A percentile compares a stretch with the other conserved stretches of the same genome.
Evolutionary conservation across 163 green algal genomes (phyloP).

Genomic region (Scenedesmus sp.): DNA sequence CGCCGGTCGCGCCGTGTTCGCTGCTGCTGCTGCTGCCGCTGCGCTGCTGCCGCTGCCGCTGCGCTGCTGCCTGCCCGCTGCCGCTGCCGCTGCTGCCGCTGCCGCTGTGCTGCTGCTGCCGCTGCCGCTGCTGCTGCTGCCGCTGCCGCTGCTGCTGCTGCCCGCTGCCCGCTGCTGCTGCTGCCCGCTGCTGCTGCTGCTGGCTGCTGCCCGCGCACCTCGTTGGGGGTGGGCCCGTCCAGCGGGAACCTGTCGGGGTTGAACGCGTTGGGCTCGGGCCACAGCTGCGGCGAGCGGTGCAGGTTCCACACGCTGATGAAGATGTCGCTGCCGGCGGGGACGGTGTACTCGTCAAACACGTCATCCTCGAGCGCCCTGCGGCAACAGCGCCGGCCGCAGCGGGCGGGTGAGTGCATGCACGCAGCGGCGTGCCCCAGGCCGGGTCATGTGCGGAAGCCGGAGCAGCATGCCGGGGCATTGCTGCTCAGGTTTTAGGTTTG

Average conservation of each 20-base stretch:
- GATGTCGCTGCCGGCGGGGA: conserved; percentile 87
- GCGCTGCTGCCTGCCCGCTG: background rate
- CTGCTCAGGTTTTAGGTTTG: background rate
- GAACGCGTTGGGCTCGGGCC: conserved; percentile 89
- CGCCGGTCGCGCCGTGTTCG: no score
- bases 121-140: background rate
- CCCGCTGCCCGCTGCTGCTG: background rate
- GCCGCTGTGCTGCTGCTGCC: background rate
- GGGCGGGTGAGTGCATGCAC: background rate
- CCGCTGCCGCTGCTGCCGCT: background rate
- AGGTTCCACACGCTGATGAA: conserved; percentile 98
- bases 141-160: no score
- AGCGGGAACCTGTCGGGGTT: conserved; percentile 84
- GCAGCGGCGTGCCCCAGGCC: no score
- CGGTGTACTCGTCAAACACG: conserved; percentile 71
- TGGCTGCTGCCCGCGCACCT: conserved; percentile 51
- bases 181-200: background rate
- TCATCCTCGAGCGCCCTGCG: conserved; percentile 76
- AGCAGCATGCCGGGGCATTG: background rate
- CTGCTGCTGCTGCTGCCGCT: background rate
- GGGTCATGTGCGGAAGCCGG: background rate
- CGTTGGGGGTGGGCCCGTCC: conserved; percentile 72
- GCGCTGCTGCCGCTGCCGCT: background rate
- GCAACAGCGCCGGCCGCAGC: background rate
- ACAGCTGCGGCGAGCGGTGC: conserved; percentile 87